Evolutionary conservation across 2,329 filamentous ascomycete species (phyloP), one percentile per base, ranked within the genome.

Genomic region (Ilyonectria destructans): DNA sequence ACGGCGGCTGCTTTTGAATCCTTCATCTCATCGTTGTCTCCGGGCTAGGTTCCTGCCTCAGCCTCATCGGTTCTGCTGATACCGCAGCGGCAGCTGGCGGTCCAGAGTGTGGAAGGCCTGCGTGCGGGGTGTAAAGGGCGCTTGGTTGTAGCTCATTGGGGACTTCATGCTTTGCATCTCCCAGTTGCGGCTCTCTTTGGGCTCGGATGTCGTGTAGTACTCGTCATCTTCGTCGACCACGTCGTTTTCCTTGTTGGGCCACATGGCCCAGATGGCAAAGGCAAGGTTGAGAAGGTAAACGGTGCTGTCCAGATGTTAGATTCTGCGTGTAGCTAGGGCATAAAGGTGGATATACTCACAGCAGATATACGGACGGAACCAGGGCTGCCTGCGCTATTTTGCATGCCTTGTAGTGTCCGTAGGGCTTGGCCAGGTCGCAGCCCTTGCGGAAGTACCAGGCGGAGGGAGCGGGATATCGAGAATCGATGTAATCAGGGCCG

Each of bases 391-490:
- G 92, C 7, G 93, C 92, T 78, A 93, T 86, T 75, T 85, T 81
- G 79, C 93, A 96, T 74, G 88, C 89, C 62, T 85, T 81, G 55
- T 87, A 84, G 31, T 87, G 86, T 57, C 80, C 81, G 68, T 85
- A 85, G 6, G 86, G 83, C 60, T 83, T 83, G 2, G 91, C 90
- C 43, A 91, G 85, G 60, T 81, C 84, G 82, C 93, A 96, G 69
- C 88, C 89, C 79, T 92, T 90, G 61, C 88, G 87, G 73, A 95
- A 89, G 79, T 95, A 95, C 93, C 93, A 96, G 7, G 92, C 87
- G 29, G 89, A 85, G 29, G 85, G 84, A 74, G 90, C 90, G 6
- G 87, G 87, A 74, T 90, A 87, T 49, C 84, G 79, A 6, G 88
- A 81, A 79, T 96, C 93, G 71, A 88, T 88, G 76, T 91, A 89